Evolutionary conservation across 106 monocot species (phyloP), one percentile per base, ranked within the genome.

Genomic region (Iris macrosiphon): DNA sequence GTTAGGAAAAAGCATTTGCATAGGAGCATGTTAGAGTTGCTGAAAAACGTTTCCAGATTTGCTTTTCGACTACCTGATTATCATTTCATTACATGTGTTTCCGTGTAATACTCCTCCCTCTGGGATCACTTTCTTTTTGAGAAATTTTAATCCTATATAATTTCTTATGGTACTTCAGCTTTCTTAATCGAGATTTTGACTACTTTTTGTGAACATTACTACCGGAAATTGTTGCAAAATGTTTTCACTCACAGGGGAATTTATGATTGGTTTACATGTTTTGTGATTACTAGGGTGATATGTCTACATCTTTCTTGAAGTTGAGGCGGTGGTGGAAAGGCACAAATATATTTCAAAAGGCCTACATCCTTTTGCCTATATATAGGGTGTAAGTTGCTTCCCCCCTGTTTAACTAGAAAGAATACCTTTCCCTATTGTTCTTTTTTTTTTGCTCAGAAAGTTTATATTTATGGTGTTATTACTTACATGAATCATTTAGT

Each of bases 241-340:
- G 7, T 3, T n/a, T 57, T 57, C n/a, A n/a, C n/a, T n/a, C n/a
- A n/a, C n/a, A n/a, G n/a, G n/a, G n/a, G 19, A 26, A 13, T 2
- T 57, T 24, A 41, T 26, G 6, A 26, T 39, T 13, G 40, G 27
- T 4, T 57, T 28, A 8, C 57, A 33, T 2, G 24, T 39, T 40
- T 57, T 38, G 1, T 40, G 11, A 15, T 41, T 41, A 15, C 11
- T 61, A 94, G 93, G 84, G 55, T 60, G 75, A 81, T 41, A 45
- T 45, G 39, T 66, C 34, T 49, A 35, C 56, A 63, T 42, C 43
- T 48, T 78, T 94, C 41, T 54, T 62, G 55, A 94, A 94, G 61
- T 75, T 88, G 72, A 75, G 93, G 62, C 60, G 88, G 34, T 94
- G 93, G 93, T 84, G 80, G 88, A 94, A 73, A 65, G 78, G 84